Conservation (phyloP, 768 basidiomycete genomes). For the Cystobasidium ongulense region DNA sequence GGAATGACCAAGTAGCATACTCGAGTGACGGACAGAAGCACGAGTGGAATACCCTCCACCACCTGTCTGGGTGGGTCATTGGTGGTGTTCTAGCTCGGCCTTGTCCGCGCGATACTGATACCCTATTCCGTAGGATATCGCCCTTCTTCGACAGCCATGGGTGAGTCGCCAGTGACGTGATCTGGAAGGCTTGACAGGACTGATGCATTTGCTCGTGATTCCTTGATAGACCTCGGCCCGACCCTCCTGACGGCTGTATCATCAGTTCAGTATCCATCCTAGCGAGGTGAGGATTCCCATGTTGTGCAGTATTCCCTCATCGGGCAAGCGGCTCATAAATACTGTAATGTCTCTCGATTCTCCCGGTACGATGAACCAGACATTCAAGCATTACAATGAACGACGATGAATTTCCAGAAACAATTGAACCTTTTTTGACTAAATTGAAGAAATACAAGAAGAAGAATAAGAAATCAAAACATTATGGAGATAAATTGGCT, state of each 20-base stretch:
- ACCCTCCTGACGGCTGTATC: conserved; percentile 42
- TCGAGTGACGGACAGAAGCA: neutral
- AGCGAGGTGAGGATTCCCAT: conserved; percentile 1
- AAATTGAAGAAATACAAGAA: conserved; percentile 40
- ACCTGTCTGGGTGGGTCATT: conserved; percentile 5
- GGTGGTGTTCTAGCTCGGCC: neutral
- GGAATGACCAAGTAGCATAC: neutral
- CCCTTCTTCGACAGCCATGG: conserved; percentile 23
- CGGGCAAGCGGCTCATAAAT: neutral
- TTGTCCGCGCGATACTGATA: neutral
- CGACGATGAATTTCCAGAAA: conserved; percentile 47
- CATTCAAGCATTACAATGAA: conserved; percentile 38
- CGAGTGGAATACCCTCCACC: conserved; percentile 26
- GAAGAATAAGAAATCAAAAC: neutral
- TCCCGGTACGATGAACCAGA: conserved; percentile 7
- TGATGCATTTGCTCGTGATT: neutral
- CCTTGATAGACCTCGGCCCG: neutral
- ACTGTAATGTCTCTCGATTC: neutral
- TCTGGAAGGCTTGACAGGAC: neutral
- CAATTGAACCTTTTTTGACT: conserved; percentile 46
- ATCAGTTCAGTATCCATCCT: conserved; percentile 45
- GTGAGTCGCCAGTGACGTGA: neutral
- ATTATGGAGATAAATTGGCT: conserved; percentile 37
- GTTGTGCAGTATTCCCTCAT: neutral
- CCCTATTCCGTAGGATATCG: conserved; percentile 3